Base-by-base conservation (phyloP, 768 basidiomycete species). In the Leccinum sublutescens region DNA sequence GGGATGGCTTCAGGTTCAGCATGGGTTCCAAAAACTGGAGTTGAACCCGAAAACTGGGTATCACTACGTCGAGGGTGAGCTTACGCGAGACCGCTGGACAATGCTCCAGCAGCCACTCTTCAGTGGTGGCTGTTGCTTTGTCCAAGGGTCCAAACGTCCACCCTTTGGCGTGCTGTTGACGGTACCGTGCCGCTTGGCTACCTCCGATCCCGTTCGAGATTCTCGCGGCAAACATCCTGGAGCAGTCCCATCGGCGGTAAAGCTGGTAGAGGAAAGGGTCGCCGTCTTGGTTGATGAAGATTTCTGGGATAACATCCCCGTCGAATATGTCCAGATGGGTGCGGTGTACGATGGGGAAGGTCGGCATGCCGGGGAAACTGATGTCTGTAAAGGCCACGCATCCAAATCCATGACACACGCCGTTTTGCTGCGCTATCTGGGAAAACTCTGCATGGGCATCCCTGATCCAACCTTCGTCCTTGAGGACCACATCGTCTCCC, bases 261-360 rank as follows among this genome's bases (percentile, higher is more conserved):
- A 86, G 76, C 67, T 85, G 85, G 67, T 76, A 86, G 1, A 86
- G 65, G 68, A 78, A 86, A 0, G 82, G 81, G 54, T 85, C 81
- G 0, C 82, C 83, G 51, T 85, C 85, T 65, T 86, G 85, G 60
- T 85, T 85, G 47, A 83, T 66, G 66, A 85, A 86, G 23, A 70
- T 62, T 14, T 79, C 72, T 0, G 85, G 84, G 14, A 86, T 66
- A 23, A 85, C 74, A 11, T 76, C 67, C 5, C 83, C 82, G 0
- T 68, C 58, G 62, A 86, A 86, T 48, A 84, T 79, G 31, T 84
- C 78, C 67, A 86, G 71, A 63, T 86, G 85, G 0, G 72, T 79
- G 25, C 78, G 77, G 57, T 85, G 82, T 48, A 86, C 52, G 53
- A 85, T 74, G 1, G 85, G 85, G 62, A 85, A 85, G 0, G 84